Evolutionary conservation across 2,329 filamentous ascomycete genomes (phyloP).

Genomic region (Endothia cerciana): DNA sequence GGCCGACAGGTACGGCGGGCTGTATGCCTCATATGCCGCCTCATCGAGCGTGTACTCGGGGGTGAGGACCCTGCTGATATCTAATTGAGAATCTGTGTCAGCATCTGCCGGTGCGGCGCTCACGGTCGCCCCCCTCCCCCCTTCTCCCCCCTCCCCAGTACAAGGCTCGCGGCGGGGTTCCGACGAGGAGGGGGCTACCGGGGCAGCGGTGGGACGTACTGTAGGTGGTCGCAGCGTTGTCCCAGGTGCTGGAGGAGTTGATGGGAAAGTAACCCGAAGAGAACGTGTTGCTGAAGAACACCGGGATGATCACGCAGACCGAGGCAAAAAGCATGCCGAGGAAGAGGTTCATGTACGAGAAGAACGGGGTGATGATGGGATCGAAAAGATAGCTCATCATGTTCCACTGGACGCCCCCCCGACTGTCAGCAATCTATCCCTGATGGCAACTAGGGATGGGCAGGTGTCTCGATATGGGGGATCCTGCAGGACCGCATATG

Average conservation of each 20-base stretch:
- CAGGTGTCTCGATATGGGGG: no score
- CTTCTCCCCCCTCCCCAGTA: no score
- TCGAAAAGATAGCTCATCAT: conserved; percentile 28
- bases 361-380: conserved; percentile 51
- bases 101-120: neutral
- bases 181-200: neutral
- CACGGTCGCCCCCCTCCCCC: no score
- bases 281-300: conserved; percentile 21
- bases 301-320: conserved; percentile 54
- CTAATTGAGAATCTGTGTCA: conserved; percentile 1
- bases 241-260: conserved; percentile 55
- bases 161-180: no score
- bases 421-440: no score
- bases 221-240: conserved; percentile 53
- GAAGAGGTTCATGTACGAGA: conserved; percentile 65
- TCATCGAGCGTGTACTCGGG: conserved; percentile 32
- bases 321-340: conserved; percentile 59
- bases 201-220: conserved; percentile 40
- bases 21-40: conserved; percentile 34
- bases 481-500: conserved; percentile 24
- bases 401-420: conserved; percentile 18
- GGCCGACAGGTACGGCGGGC: conserved; percentile 34
- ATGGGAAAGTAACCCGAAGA: conserved; percentile 50
- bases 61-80: conserved; percentile 17
- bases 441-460: no score